Percentiles rank a stretch among this genome's conserved stretches.
Conservation (phyloP, 2,329 filamentous ascomycete genomes). For the Ramularia endophylla region DNA sequence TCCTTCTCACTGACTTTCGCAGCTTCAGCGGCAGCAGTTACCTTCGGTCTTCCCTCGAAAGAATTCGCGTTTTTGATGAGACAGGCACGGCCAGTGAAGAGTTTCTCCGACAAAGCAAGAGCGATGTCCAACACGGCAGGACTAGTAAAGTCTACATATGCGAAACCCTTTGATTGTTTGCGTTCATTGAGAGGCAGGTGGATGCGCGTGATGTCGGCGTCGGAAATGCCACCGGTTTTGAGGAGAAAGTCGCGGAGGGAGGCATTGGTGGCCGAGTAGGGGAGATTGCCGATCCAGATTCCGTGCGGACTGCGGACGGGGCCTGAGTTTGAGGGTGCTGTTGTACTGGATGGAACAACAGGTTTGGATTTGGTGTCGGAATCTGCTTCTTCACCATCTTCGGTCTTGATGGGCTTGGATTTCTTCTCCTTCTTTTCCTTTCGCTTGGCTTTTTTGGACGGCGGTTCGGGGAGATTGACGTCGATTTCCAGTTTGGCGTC, state of each 20-base stretch:
- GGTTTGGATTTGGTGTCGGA: conserved; percentile 2
- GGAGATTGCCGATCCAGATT: conserved; percentile 93
- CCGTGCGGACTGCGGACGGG: conserved; percentile 65
- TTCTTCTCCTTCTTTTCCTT: conserved; percentile 76
- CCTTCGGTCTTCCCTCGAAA: conserved; percentile 78
- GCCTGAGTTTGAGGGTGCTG: conserved; percentile 11
- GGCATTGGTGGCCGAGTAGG: conserved; percentile 70
- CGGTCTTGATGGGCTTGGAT: conserved; percentile 17
- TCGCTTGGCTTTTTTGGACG: conserved; percentile 88
- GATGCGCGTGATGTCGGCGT: conserved; percentile 73
- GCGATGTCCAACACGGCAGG: conserved; percentile 66
- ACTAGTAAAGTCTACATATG: conserved; percentile 85
- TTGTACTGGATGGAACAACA: conserved; percentile 3
- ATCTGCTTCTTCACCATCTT: conserved; percentile 5
- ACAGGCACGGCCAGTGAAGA: conserved; percentile 68
- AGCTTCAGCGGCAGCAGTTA: conserved; percentile 28
- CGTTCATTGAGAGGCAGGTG: conserved; percentile 64
- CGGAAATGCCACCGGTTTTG: conserved; percentile 52
- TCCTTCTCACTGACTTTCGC: conserved; percentile 46
- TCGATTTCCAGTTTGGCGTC: conserved; percentile 74
- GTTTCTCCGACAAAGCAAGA: conserved; percentile 77
- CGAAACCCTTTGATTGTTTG: conserved; percentile 82
- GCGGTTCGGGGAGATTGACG: conserved; percentile 80
- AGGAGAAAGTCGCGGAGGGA: conserved; percentile 77
- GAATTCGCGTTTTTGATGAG: conserved; percentile 90